Evolutionary conservation across 106 monocot genomes (phyloP).

Genomic region (Allium cepa): DNA sequence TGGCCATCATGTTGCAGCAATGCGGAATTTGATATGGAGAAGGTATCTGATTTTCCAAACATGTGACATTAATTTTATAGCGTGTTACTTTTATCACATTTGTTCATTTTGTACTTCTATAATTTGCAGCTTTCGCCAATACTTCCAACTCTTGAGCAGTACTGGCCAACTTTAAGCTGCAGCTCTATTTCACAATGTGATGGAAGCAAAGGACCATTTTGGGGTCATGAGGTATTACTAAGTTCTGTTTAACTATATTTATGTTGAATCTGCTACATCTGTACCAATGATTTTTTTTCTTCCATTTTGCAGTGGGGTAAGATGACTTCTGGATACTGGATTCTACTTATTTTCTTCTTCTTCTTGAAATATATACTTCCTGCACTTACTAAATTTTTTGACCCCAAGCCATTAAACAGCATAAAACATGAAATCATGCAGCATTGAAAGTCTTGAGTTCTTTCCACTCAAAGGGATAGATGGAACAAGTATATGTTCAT

Average conservation of each 20-base stretch:
- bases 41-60: constrained; percentile 26
- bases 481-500: too few species aligned
- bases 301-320: constrained; percentile 79
- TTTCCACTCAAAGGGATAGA: too few species aligned
- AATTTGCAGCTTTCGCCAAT: constrained; percentile 51
- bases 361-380: background rate
- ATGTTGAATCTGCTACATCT: background rate
- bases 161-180: constrained; percentile 93
- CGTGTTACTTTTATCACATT: too few species aligned
- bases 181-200: constrained; percentile 57
- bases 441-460: too few species aligned
- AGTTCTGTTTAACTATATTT: background rate
- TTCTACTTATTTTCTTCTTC: background rate
- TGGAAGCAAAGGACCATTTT: constrained; percentile 80
- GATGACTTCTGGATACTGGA: background rate
- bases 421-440: too few species aligned
- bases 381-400: too few species aligned
- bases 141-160: constrained; percentile 50
- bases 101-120: background rate
- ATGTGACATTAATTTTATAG: background rate
- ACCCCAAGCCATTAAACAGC: too few species aligned
- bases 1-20: constrained; percentile 84
- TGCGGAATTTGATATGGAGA: constrained; percentile 49
- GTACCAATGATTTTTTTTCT: constrained; percentile 5
- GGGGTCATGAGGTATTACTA: constrained; percentile 88